Base-by-base conservation (phyloP, 2,329 filamentous ascomycete genomes). In the Triangularia setosa region DNA sequence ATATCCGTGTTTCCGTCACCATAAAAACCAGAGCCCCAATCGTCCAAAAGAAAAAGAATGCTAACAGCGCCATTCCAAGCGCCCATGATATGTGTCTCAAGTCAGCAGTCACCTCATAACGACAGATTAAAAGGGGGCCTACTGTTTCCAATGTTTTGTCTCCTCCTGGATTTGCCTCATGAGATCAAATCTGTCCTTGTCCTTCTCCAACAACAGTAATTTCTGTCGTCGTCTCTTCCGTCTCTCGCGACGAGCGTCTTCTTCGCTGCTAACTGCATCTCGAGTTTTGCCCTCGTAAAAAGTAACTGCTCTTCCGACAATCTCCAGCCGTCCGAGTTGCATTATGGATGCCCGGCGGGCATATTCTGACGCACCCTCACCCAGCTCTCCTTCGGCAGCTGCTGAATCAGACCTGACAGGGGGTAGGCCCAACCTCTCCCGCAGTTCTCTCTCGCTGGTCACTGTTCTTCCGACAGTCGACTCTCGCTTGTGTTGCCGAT, bases 21-120 rank as follows among this genome's bases (percentile, higher is more conserved):
- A 84, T 89, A 73, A 91, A 91, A 0, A 89, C 84, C 1, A 86
- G 73, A 0, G 88, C 88, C 27, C 89, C 89, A 3, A 87, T 74
- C 60, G 83, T 84, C 89, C 89, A 91, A 4, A 91, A 79, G 1
- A 87, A 75, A 0, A 79, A 79, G 65, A 90, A 91, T 0, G 83
- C 83, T 1, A 83, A 72, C 2, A 87, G 71, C 0, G 87, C 89
- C 70, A 87, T 79, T 1, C 77, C 74, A 0, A 91, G 77, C 1
- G 84, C 81, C 66, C 81, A 85, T 81, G 68, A 69, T 18, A 64
- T 64, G 48, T 4, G 12, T 21, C n/a, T 23, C 18, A 14, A 18
- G n/a, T 62, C 5, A 62, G 11, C 25, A 60, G 16, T 28, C 12
- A 6, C 16, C 6, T 11, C 12, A 11, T 25, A 27, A n/a, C 3